A percentile compares a stretch with the other conserved stretches of the same genome.
phyloP scores from a whole-genome alignment of 805 yeast genomes.

The Candida tammaniensis region DNA sequence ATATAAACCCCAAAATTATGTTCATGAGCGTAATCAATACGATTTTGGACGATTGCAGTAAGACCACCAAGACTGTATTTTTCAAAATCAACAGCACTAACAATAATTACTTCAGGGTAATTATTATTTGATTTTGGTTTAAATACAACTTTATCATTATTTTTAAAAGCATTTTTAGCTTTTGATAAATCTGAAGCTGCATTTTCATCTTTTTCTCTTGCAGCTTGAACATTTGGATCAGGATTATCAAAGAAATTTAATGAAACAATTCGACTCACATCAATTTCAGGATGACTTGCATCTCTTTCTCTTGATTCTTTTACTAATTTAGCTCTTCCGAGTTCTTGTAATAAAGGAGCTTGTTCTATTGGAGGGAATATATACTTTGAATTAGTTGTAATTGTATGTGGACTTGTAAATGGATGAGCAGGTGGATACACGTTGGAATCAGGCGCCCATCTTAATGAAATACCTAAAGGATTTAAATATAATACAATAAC shows the following conservation, averaged over 20 bases:
- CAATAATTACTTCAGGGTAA: constrained; percentile 69
- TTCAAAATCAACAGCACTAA: constrained; percentile 76
- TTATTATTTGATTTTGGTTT: constrained; percentile 32
- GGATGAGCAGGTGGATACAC: constrained; percentile 33
- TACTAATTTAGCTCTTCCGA: constrained; percentile 53
- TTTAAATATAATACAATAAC: constrained; percentile 20
- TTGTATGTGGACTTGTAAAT: constrained; percentile 26
- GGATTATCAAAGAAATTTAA: constrained; percentile 44
- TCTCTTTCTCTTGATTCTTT: constrained; percentile 46
- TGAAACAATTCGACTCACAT: constrained; percentile 32
- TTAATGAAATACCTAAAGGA: constrained; percentile 16
- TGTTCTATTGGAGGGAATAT: constrained; percentile 78
- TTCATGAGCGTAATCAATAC: constrained; percentile 82
- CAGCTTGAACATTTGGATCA: constrained; percentile 29
- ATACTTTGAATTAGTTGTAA: constrained; percentile 49
- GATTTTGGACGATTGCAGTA: constrained; percentile 72
- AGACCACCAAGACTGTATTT: constrained; percentile 57
- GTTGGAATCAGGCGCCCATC: constrained; percentile 5
- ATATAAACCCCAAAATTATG: constrained; percentile 82
- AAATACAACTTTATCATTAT: constrained; percentile 61
- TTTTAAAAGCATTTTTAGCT: constrained; percentile 58
- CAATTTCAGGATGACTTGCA: constrained; percentile 38
- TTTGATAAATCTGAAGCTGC: constrained; percentile 38
- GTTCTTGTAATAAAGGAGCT: constrained; percentile 56
- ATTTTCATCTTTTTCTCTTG: constrained; percentile 47